Conservation (phyloP, 2,329 filamentous ascomycete genomes). For the Lachnellula suecica region DNA sequence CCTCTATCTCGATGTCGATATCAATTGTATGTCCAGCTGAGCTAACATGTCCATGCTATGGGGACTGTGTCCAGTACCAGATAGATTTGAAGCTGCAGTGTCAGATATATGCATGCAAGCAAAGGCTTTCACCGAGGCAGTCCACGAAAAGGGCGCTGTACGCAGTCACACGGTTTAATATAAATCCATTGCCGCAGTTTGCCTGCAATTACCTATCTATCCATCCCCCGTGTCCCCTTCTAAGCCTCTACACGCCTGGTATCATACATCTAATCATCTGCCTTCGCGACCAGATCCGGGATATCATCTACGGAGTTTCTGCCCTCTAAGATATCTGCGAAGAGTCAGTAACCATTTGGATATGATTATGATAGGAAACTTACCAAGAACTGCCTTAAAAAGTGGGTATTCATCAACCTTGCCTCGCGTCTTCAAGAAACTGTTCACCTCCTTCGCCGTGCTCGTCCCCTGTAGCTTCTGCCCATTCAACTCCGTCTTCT, state of each 20-base stretch:
- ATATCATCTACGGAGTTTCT: conserved; percentile 78
- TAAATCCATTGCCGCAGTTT: background rate
- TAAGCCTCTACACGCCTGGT: background rate
- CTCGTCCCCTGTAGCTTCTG: conserved; percentile 95
- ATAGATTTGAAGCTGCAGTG: no score
- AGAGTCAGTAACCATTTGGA: conserved; percentile 14
- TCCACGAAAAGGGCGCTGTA: no score
- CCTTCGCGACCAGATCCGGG: conserved; percentile 53
- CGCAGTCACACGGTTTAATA: background rate
- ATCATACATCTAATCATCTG: conserved; percentile 8
- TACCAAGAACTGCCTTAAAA: conserved; percentile 78
- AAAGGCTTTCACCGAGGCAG: no score
- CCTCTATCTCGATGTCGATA: no score
- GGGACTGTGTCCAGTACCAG: no score
- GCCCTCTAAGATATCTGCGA: conserved; percentile 70
- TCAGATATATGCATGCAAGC: no score
- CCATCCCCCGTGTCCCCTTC: background rate
- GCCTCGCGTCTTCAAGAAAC: conserved; percentile 77
- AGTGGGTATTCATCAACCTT: conserved; percentile 84
- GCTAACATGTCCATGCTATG: no score
- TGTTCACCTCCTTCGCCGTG: conserved; percentile 88
- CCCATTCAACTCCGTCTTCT: conserved; percentile 86
- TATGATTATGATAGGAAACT: conserved; percentile 12
- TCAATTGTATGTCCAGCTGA: no score
- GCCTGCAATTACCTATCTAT: background rate